These are phyloP conservation scores for Solidago caesia DNA, from an alignment of 129 eudicot genomes.

Conservation along the genomic window DNA sequence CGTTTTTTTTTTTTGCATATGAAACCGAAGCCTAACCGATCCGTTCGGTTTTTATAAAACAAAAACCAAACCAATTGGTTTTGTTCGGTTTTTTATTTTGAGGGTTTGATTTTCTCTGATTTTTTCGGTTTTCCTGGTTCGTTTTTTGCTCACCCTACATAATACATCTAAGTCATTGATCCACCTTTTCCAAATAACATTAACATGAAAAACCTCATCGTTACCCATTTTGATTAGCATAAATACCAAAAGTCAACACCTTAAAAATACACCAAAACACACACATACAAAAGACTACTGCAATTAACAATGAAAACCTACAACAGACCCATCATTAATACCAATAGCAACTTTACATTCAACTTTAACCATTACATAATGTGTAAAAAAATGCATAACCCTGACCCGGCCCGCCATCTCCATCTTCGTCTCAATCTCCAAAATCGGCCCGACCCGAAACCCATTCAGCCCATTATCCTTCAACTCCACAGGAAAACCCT, in stretches of 20 bases:
- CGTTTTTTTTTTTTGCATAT: too few species aligned
- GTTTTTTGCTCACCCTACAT: too few species aligned
- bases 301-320: constrained; percentile 65
- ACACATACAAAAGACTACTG: neutral
- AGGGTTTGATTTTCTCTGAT: too few species aligned
- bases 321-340: constrained; percentile 63
- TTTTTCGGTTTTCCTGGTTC: too few species aligned
- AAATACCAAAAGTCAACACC: neutral
- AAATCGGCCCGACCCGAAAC: constrained; percentile 47
- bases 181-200: too few species aligned
- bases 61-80: too few species aligned
- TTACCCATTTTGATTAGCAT: neutral
- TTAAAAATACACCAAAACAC: neutral
- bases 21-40: too few species aligned
- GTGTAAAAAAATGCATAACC: constrained; percentile 57
- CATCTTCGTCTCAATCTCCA: constrained; percentile 67
- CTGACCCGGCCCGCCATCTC: constrained; percentile 79
- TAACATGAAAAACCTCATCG: too few species aligned
- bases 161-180: too few species aligned
- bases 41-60: too few species aligned
- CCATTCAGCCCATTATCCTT: constrained; percentile 38
- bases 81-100: too few species aligned
- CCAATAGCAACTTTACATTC: constrained; percentile 54
- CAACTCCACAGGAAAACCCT: constrained; percentile 41
- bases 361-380: constrained; percentile 50